Evolutionary conservation across 306 rosid genomes (phyloP), one percentile per base, ranked within the genome.

Genomic region (Hippophae rhamnoides): DNA sequence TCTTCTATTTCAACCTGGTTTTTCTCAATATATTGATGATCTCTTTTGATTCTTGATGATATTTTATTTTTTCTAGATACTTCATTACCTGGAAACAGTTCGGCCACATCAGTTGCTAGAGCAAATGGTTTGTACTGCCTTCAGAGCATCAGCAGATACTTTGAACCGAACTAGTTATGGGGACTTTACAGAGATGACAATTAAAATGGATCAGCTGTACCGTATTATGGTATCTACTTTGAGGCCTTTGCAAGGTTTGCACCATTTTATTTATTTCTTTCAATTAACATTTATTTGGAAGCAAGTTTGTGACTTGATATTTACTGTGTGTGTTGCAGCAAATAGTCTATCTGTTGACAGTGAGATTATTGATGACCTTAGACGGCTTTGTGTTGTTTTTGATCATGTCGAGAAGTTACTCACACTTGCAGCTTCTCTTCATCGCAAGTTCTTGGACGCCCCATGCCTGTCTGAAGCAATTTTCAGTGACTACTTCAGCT

Each of bases 11-110:
- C 43, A 7, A 11, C 5, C 38, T 31, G 3, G 40, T 43, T n/a
- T 6, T 43, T 26, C 66, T 58, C 58, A 12, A 54, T 54, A 52
- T 65, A 38, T 79, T 38, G 44, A 10, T 46, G 1, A 14, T 61
- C 49, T 8, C 41, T 42, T 69, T 61, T 70, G 18, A 7, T 48
- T 74, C 62, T 66, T 46, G 54, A 43, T 50, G 60, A 44, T 54
- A 48, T 55, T 57, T 60, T 56, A 49, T 31, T 58, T 71, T n/a
- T 57, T 60, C 44, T 62, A 92, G 99, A 82, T 85, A 52, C 95
- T 92, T 67, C 99, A 92, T 78, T 92, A 88, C 79, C 86, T 86
- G 65, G 99, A 88, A 81, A 93, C 99, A 40, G 42, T 84, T 60
- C 72, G 52, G 64, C 95, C 95, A 10, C 76, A 93, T 81, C 82